Conservation (phyloP, 2,329 filamentous ascomycete genomes). For the Ceratocystis alfenasii region DNA sequence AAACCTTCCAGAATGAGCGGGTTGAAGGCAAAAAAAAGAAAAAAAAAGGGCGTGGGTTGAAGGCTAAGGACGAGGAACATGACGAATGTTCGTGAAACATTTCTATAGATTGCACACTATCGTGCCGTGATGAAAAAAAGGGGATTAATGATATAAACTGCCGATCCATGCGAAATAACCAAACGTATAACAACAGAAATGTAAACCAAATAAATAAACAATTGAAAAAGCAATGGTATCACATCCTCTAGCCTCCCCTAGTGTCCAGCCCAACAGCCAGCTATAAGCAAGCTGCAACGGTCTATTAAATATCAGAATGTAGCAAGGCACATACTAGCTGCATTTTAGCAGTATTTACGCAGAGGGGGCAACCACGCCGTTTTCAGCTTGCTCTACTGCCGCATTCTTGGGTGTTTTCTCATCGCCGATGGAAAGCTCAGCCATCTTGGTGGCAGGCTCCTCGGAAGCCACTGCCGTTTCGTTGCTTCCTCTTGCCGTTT, state of each 20-base stretch:
- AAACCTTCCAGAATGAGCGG: constrained; percentile 4
- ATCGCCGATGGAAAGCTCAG: constrained; percentile 23
- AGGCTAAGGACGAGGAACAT: not conserved
- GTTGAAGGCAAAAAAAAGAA: not conserved
- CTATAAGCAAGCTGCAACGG: not conserved
- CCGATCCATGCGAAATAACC: not conserved
- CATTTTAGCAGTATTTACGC: not conserved
- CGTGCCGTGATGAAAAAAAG: not conserved
- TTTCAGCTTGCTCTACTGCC: constrained; percentile 11
- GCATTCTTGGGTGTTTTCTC: constrained; percentile 24
- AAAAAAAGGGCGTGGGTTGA: not conserved
- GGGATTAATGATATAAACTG: not conserved
- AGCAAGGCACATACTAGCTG: not conserved
- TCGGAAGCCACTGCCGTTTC: constrained; percentile 12
- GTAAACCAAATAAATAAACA: constrained; percentile 3
- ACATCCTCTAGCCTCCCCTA: not conserved
- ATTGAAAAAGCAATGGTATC: constrained; percentile 19
- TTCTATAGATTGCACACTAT: not conserved
- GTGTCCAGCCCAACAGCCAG: not conserved
- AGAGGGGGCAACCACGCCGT: constrained; percentile 10
- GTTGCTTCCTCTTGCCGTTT: constrained; percentile 8
- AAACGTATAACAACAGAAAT: not conserved
- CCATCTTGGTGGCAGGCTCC: constrained; percentile 15
- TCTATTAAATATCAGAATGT: not conserved
- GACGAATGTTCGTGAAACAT: not conserved